Evolutionary conservation across 306 rosid species (phyloP).

Genomic region (Cucurbita maxima): DNA sequence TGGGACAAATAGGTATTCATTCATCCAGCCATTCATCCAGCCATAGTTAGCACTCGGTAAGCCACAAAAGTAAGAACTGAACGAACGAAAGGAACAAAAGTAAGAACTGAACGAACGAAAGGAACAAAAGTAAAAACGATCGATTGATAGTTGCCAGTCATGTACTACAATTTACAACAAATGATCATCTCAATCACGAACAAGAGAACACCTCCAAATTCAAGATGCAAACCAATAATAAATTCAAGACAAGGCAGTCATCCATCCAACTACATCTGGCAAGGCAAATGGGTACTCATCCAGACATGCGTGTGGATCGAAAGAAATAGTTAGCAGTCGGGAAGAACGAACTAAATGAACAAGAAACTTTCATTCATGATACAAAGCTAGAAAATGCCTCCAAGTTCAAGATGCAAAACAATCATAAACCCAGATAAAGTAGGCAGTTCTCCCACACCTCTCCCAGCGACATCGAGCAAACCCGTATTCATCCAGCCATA

Average conservation of each 20-base stretch:
- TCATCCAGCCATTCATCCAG: neutral
- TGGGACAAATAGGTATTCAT: neutral
- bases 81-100: neutral
- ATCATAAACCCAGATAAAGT: neutral
- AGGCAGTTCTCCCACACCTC: neutral
- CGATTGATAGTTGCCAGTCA: neutral
- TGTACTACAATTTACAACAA: neutral
- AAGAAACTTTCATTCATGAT: neutral
- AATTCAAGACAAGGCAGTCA: neutral
- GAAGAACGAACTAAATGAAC: neutral
- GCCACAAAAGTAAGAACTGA: neutral
- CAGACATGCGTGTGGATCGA: neutral
- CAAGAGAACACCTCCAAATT: neutral
- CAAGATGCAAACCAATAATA: neutral
- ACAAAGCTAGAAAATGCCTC: neutral
- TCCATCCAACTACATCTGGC: neutral
- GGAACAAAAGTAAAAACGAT: neutral
- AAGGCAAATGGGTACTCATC: neutral
- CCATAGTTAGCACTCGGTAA: neutral
- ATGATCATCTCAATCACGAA: neutral
- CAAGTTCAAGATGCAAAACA: neutral
- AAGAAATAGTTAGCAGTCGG: neutral
- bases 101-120: neutral
- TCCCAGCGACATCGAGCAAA: neutral
- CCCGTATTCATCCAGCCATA: conserved; percentile 1